Base-by-base conservation (phyloP, 1,284 basidiomycete genomes). In the Ceratobasidium theobromae region DNA sequence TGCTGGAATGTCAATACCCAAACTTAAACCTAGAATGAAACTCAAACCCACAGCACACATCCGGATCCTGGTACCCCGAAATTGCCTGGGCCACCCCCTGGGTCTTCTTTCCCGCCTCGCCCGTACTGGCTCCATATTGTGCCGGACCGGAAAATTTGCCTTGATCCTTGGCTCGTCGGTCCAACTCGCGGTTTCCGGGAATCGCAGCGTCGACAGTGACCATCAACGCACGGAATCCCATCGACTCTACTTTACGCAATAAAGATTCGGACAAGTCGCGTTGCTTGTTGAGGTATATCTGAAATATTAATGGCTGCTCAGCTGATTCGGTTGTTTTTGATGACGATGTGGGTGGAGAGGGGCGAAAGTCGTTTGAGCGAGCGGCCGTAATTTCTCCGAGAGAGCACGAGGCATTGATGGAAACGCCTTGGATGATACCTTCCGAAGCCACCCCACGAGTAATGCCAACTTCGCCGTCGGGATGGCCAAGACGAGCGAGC, bases 191-290 rank as follows among this genome's bases (percentile, higher is more conserved):
- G 73, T 95, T 94, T 12, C 93, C 90, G 5, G 91, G 83, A 6
- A 92, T 86, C 3, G 92, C 82, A 5, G 93, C 93, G 77, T 97
- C 95, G 2, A 95, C 94, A 0, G 95, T 97, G 48, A 97, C 78
- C 76, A 93, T 92, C 62, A 98, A 90, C 0, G 92, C 93, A 60
- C 87, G 91, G 76, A 89, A 92, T 0, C 90, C 90, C 9, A 89
- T 77, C 18, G 75, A 73, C 70, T 91, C 87, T 23, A 93, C 82
- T 68, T 91, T 86, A 45, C 80, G 81, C 33, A 97, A 82, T 38
- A 91, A 86, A 69, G 85, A 82, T 71, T 86, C 85, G 1, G 93
- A 91, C 27, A 84, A 79, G 3, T 77, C 74, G 54, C 92, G 83
- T 73, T 93, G 83, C 52, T 79, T 79, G 76, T 94, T 87, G 74